phyloP scores from a whole-genome alignment of 768 basidiomycete genomes.

The Hericium rajendrae region DNA sequence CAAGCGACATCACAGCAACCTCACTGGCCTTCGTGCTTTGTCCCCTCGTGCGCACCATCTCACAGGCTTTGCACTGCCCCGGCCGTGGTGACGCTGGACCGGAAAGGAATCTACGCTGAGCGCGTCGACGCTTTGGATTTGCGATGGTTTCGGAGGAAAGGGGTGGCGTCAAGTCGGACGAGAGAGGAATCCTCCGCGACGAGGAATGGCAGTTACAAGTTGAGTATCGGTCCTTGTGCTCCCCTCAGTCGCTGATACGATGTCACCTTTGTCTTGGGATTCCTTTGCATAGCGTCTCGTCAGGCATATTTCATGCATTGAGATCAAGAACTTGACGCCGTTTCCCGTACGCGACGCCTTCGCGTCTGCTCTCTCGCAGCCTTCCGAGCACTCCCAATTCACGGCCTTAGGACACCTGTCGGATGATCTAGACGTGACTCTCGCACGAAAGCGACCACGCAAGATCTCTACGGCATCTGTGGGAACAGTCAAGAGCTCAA shows the following conservation, averaged over 20 bases:
- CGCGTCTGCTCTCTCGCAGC: conserved; percentile 64
- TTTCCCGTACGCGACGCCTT: conserved; percentile 74
- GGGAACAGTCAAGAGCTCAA: conserved; percentile 35
- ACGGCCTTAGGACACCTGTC: conserved; percentile 45
- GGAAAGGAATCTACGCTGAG: too few species aligned
- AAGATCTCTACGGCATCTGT: conserved; percentile 52
- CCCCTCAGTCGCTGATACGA: background rate
- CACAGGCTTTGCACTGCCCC: too few species aligned
- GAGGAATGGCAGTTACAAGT: background rate
- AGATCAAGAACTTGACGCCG: conserved; percentile 76
- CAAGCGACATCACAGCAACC: too few species aligned
- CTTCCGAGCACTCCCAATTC: conserved; percentile 53
- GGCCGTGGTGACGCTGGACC: too few species aligned
- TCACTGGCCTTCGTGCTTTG: too few species aligned
- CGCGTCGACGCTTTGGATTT: too few species aligned
- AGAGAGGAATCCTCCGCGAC: too few species aligned
- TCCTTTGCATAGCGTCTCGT: conserved; percentile 47
- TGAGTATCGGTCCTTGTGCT: background rate
- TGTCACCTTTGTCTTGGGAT: background rate
- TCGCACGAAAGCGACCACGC: conserved; percentile 49
- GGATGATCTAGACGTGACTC: conserved; percentile 61
- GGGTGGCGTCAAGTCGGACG: background rate
- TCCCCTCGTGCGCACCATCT: too few species aligned
- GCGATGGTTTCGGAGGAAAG: background rate
- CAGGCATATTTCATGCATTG: conserved; percentile 63